Evolutionary conservation across 1,284 basidiomycete species (phyloP).

Genomic region (Fomitopsis pinicola): DNA sequence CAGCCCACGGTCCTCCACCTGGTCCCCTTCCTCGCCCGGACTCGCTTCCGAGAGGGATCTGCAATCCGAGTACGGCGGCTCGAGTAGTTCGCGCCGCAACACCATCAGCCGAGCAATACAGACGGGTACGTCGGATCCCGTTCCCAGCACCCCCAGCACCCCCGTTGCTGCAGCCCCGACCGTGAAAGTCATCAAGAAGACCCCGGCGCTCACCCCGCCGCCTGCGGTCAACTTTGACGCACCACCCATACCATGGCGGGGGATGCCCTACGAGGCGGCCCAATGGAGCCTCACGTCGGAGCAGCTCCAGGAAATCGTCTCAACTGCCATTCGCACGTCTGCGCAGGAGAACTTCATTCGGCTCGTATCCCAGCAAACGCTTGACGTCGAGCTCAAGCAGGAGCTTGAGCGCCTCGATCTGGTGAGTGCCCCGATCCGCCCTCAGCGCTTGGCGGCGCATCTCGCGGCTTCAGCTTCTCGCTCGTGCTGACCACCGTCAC

Average conservation of each 20-base stretch:
- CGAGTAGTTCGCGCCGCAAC: neutral
- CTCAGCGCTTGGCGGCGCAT: neutral
- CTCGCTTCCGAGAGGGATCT: neutral
- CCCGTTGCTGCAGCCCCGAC: conserved; percentile 23
- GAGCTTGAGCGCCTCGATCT: conserved; percentile 56
- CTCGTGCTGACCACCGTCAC: neutral
- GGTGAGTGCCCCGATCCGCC: conserved; percentile 28
- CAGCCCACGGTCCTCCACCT: conserved; percentile 3
- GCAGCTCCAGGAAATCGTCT: conserved; percentile 71
- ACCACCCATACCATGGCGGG: conserved; percentile 55
- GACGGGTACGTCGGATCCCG: conserved; percentile 1
- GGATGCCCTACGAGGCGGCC: conserved; percentile 66
- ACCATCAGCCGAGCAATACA: conserved; percentile 2
- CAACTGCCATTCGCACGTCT: conserved; percentile 65
- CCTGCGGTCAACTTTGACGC: conserved; percentile 54
- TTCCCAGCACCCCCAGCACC: conserved; percentile 8
- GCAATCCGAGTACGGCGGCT: conserved; percentile 1
- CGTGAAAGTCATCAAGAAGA: conserved; percentile 22
- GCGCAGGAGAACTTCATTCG: conserved; percentile 71
- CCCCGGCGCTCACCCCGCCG: conserved; percentile 36
- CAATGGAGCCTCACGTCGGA: conserved; percentile 68
- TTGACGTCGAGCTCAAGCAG: conserved; percentile 52
- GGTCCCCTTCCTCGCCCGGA: conserved; percentile 1
- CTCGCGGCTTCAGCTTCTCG: neutral
- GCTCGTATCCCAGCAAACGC: conserved; percentile 54